Percentiles rank a stretch among this genome's conserved stretches.
Conservation (phyloP, 129 eudicot species). For the Pulicaria dysenterica region DNA sequence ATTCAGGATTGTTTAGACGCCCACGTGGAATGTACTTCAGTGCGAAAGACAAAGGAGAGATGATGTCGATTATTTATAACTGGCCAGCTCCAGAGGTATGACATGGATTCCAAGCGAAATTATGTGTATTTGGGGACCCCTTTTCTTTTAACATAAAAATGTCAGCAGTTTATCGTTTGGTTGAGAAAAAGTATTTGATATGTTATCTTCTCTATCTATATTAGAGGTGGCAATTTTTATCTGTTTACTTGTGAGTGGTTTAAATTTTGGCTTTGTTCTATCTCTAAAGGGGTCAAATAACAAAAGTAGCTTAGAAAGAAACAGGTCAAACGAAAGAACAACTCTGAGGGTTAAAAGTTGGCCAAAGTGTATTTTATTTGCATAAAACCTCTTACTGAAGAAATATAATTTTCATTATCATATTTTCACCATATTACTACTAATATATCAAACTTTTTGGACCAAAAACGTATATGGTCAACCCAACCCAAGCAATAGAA, state of each 20-base stretch:
- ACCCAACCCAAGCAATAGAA: neutral
- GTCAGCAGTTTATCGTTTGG: neutral
- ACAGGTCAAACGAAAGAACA: constrained; percentile 4
- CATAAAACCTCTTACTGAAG: neutral
- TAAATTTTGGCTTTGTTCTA: neutral
- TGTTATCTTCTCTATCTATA: neutral
- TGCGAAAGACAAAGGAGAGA: constrained; percentile 99
- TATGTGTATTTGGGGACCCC: neutral
- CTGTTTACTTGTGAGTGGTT: constrained; percentile 6
- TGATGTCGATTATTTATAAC: constrained; percentile 98
- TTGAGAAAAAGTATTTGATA: neutral
- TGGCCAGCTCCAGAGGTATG: constrained; percentile 93
- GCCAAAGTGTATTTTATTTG: neutral
- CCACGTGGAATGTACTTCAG: constrained; percentile 99
- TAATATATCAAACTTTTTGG: neutral
- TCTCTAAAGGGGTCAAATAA: neutral
- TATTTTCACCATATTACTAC: neutral
- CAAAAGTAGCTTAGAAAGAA: neutral
- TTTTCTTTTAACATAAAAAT: neutral
- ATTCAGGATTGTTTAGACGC: constrained; percentile 96
- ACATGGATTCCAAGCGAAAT: constrained; percentile 8
- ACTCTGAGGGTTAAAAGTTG: neutral
- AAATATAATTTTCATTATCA: too few species aligned
- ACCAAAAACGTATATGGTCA: neutral
- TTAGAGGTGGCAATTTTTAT: neutral